Conservation (phyloP, 1,284 basidiomycete genomes). For the Sporisorium sorghi region DNA sequence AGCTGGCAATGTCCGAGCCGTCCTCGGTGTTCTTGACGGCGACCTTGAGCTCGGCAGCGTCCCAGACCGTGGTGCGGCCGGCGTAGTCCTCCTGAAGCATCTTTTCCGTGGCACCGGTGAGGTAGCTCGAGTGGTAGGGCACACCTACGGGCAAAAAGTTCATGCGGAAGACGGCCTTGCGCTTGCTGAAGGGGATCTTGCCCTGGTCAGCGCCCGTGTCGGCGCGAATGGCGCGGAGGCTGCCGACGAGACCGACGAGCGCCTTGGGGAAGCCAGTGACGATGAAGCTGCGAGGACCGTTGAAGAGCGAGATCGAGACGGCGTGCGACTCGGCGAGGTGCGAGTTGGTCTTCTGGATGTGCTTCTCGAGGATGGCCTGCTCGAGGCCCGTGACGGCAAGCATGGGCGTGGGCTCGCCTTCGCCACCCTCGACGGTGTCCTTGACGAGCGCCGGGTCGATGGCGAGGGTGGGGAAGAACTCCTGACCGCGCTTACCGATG, state of each 20-base stretch:
- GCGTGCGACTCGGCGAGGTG: slow-evolving; percentile 83
- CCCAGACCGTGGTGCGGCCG: slow-evolving; percentile 75
- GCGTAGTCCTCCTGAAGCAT: slow-evolving; percentile 79
- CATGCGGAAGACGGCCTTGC: slow-evolving; percentile 91
- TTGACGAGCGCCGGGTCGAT: slow-evolving; percentile 88
- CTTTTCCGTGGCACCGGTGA: slow-evolving; percentile 81
- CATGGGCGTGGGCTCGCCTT: slow-evolving; percentile 94
- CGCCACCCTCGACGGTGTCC: slow-evolving; percentile 89
- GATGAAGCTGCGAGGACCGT: slow-evolving; percentile 89
- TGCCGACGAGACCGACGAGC: slow-evolving; percentile 92
- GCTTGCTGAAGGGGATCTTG: slow-evolving; percentile 91
- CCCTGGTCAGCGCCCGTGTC: slow-evolving; percentile 89
- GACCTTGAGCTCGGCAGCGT: slow-evolving; percentile 79
- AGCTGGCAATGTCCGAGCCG: slow-evolving; percentile 56
- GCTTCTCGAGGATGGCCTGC: slow-evolving; percentile 78
- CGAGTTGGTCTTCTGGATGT: slow-evolving; percentile 88
- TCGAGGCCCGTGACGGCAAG: slow-evolving; percentile 86
- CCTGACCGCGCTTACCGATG: slow-evolving; percentile 90
- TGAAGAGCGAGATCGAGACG: slow-evolving; percentile 87
- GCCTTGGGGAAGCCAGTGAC: slow-evolving; percentile 91
- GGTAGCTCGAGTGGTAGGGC: slow-evolving; percentile 92
- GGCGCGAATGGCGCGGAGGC: slow-evolving; percentile 88
- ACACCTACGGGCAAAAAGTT: slow-evolving; percentile 94
- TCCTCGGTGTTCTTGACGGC: slow-evolving; percentile 89
- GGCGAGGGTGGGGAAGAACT: slow-evolving; percentile 92